Base-by-base conservation (phyloP, 352 stramenopile genomes). In the Aphanomyces cochlioides region DNA sequence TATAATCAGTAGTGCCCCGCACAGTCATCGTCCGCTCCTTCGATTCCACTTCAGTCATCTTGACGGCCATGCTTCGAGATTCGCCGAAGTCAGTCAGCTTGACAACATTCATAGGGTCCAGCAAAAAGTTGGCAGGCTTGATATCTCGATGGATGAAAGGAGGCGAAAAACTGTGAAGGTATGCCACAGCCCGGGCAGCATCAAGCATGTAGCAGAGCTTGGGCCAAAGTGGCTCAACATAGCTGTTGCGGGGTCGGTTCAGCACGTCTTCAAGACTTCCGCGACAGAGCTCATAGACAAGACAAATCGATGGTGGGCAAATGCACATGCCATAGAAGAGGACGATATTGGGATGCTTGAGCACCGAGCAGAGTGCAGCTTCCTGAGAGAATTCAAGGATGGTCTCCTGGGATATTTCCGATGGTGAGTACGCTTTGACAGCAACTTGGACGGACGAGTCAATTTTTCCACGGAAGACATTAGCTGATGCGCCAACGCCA, bases 341-440 rank as follows among this genome's bases (percentile, higher is more conserved):
- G 6, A 87, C 79, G 37, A 89, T 75, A 64, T 87, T 85, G 0
- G 72, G 75, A 50, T 89, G 81, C 6, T 73, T 65, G 15, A 90
- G 59, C 1, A 70, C 69, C 12, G 78, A 72, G 17, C 75, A 81
- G 6, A 90, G 63, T 36, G 74, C 74, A 1, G 79, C 76, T 67
- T 90, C 82, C 36, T 80, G 76, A 12, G 76, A 78, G 64, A 87
- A 86, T 40, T 68, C 69, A 5, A 77, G 69, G 13, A 90, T 68
- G 5, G 73, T 78, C 6, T 79, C 76, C 34, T 86, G 77, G 3
- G 74, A 73, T 41, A 89, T 76, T 17, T 73, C 75, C n/a, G 77
- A 66, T 37, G 83, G 83, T n/a, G 75, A 82, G 75, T 84, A 90
- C 47, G 88, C 74, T 41, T 89, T 89, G 69, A 88, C 73, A 0